These are phyloP conservation scores for Collybia sp. DNA, from an alignment of 768 basidiomycete genomes.

Conservation along the genomic window DNA sequence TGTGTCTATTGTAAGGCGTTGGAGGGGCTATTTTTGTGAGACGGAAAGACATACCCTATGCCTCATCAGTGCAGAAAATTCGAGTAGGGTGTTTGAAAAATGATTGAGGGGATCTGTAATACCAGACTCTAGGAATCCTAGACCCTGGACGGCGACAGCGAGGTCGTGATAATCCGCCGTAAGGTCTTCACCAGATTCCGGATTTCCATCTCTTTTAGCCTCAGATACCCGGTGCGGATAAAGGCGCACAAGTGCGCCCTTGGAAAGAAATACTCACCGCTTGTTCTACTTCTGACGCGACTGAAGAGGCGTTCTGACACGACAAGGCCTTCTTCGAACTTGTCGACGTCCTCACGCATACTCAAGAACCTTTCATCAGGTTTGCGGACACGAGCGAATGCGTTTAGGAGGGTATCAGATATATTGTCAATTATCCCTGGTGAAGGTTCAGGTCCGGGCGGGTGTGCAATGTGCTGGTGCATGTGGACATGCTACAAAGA, in stretches of 20 bases:
- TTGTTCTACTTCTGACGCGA: slow-evolving; percentile 75
- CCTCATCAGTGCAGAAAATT: slow-evolving; percentile 87
- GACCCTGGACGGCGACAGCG: slow-evolving; percentile 91
- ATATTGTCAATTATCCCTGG: slow-evolving; percentile 89
- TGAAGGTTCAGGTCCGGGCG: slow-evolving; percentile 76
- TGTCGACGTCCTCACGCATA: slow-evolving; percentile 90
- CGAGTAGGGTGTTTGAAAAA: slow-evolving; percentile 93
- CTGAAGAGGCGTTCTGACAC: slow-evolving; percentile 78
- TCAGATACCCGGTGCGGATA: slow-evolving; percentile 51
- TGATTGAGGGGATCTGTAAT: slow-evolving; percentile 97
- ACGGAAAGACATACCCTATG: slow-evolving; percentile 55
- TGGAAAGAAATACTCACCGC: slow-evolving; percentile 58
- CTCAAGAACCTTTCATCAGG: slow-evolving; percentile 93
- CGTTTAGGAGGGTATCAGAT: slow-evolving; percentile 94
- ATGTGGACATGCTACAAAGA: slow-evolving; percentile 81
- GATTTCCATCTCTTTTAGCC: slow-evolving; percentile 81
- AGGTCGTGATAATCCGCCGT: slow-evolving; percentile 97
- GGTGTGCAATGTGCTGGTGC: slow-evolving; percentile 94
- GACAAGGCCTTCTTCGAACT: slow-evolving; percentile 92
- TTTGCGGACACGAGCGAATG: slow-evolving; percentile 92
- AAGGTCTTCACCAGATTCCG: slow-evolving; percentile 87
- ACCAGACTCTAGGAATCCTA: slow-evolving; percentile 96
- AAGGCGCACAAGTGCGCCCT: slow-evolving; percentile 11
- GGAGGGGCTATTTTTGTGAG: slow-evolving; percentile 2
- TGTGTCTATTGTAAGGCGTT: slow-evolving; percentile 52